Conservation (phyloP, 192 early-diverging fungal genomes). For the Bifiguratus adelaidae region DNA sequence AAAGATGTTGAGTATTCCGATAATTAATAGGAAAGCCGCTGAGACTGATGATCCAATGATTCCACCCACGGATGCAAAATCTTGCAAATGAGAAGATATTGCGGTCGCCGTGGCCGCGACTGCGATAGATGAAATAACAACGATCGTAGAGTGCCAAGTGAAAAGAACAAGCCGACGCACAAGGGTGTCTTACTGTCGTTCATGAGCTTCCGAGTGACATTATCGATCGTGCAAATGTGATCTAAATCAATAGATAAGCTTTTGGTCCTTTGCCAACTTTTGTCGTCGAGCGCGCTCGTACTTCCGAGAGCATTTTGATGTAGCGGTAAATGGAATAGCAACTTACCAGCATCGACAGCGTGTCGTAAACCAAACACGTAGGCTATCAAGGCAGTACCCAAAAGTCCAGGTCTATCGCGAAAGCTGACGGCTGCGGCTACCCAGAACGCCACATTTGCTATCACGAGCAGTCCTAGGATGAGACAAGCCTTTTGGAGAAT, state of each 20-base stretch:
- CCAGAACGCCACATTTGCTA: constrained; percentile 32
- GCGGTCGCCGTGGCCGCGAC: constrained; percentile 32
- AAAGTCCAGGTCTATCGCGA: constrained; percentile 19
- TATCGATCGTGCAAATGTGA: constrained; percentile 67
- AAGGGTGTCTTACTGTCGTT: constrained; percentile 29
- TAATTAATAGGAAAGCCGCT: constrained; percentile 43
- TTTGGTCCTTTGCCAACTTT: too few relatives aligned
- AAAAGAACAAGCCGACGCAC: constrained; percentile 56
- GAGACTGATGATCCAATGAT: constrained; percentile 52
- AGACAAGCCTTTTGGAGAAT: constrained; percentile 21
- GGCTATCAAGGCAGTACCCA: constrained; percentile 31
- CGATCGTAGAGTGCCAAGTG: constrained; percentile 62
- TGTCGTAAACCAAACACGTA: constrained; percentile 43
- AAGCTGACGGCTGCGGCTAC: constrained; percentile 20
- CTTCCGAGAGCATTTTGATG: not conserved
- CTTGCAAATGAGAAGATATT: constrained; percentile 23
- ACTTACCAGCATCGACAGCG: constrained; percentile 38
- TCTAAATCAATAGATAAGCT: too few relatives aligned
- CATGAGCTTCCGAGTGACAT: constrained; percentile 53
- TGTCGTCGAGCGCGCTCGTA: too few relatives aligned
- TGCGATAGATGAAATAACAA: constrained; percentile 33
- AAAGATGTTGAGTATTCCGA: constrained; percentile 39
- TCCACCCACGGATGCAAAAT: constrained; percentile 30
- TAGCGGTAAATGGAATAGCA: not conserved
- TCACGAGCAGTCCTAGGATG: constrained; percentile 12